phyloP scores from a whole-genome alignment of 495 filamentous ascomycete species.

The Aspergillus carlsbadensis region DNA sequence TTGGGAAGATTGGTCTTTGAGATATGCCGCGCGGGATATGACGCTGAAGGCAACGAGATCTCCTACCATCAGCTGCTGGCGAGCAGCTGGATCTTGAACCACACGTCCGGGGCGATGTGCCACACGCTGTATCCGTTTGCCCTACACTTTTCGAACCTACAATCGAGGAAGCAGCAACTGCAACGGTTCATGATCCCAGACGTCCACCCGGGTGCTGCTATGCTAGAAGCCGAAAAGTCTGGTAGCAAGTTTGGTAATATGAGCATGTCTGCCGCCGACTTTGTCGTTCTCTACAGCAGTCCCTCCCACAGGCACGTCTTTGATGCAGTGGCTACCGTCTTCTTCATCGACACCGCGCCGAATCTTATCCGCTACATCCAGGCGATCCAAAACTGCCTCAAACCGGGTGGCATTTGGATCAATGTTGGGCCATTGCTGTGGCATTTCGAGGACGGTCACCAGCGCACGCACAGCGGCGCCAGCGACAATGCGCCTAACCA shows the following conservation, averaged over 20 bases:
- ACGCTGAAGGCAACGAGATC: conserved; percentile 89
- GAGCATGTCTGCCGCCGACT: conserved; percentile 85
- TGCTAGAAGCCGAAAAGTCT: conserved; percentile 37
- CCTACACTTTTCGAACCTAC: conserved; percentile 76
- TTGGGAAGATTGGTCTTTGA: conserved; percentile 87
- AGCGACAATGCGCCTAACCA: conserved; percentile 20
- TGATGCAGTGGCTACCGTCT: conserved; percentile 83
- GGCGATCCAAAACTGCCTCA: conserved; percentile 74
- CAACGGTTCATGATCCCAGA: conserved; percentile 71
- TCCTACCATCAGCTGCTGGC: conserved; percentile 91
- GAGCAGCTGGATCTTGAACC: conserved; percentile 84
- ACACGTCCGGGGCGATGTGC: conserved; percentile 47
- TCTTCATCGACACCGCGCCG: conserved; percentile 96
- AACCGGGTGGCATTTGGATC: conserved; percentile 75
- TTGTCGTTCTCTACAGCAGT: conserved; percentile 70
- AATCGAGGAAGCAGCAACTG: conserved; percentile 67
- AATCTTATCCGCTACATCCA: conserved; percentile 88
- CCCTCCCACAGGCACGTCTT: conserved; percentile 58
- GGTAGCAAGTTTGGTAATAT: conserved; percentile 48
- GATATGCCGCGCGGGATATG: conserved; percentile 70
- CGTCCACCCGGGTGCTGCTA: conserved; percentile 61
- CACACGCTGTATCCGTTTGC: conserved; percentile 74
- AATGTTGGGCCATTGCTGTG: conserved; percentile 90
- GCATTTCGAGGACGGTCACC: conserved; percentile 69
- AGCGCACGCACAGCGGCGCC: conserved; percentile 30